Base-by-base conservation (phyloP, 2,329 filamentous ascomycete genomes). In the Sphaerulina vaccinii region DNA sequence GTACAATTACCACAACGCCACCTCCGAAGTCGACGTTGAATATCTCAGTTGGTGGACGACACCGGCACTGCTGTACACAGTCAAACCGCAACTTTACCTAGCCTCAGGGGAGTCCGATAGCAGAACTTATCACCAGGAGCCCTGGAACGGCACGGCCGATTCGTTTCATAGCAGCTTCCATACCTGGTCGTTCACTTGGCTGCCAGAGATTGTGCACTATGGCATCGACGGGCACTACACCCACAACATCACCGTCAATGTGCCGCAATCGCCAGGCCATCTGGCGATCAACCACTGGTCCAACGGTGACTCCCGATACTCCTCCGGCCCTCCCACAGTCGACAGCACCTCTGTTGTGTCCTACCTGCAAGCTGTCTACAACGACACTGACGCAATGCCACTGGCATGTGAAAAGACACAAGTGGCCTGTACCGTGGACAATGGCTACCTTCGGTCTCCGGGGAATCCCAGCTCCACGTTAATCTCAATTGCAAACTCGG, bases 11-110 rank as follows among this genome's bases (percentile, higher is more conserved):
- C 40, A 35, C 18, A 49, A 49, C 21, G 47, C 40, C 23, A 42
- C 21, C 24, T 49, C 47, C 18, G 47, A 49, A 16, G 32, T 49
- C 27, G 47, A 49, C 15, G 23, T 49, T 19, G 47, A 49, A 35
- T 49, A 42, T 15, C 36, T 49, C 27, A 49, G 23, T 27, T 19
- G 37, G n/a, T 29, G 15, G 21, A 13, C 22, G 11, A 2, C 19
- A 8, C 22, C 23, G 13, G 23, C 47, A 10, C 18, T 49, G 11
- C 47, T 42, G n/a, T 49, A 49, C 38, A 33, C 47, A 1, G 38
- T 42, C 7, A 49, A 49, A 22, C 47, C 47, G 13, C 47, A 49
- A 33, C 11, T 19, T 9, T 49, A 49, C 19, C 35, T 32, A 3
- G 9, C 37, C 2, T 42, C 11, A 13, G 37, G 47, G n/a, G 35